Evolutionary conservation across 805 yeast genomes (phyloP).

Genomic region (Zygosaccharomyces pseudorouxii): DNA sequence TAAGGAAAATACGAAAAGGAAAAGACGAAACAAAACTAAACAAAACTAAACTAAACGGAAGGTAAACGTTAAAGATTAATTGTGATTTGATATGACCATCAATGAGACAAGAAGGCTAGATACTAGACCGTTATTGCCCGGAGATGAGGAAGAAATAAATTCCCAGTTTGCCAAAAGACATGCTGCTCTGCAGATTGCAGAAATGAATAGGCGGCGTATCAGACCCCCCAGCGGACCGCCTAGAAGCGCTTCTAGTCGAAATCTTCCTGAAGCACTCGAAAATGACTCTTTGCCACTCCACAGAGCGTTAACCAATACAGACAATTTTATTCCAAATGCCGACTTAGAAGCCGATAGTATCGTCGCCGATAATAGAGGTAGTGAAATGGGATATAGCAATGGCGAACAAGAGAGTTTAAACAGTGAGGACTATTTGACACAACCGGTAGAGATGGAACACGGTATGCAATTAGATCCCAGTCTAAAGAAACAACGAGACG

Average conservation of each 20-base stretch:
- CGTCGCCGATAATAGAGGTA: neutral
- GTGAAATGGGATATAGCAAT: neutral
- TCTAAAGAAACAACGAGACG: conserved; percentile 33
- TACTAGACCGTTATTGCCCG: conserved; percentile 30
- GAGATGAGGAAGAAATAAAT: conserved; percentile 26
- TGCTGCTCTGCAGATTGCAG: conserved; percentile 2
- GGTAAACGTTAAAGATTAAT: neutral
- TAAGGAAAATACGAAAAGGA: neutral
- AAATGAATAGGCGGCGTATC: neutral
- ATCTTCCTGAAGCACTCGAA: conserved; percentile 15
- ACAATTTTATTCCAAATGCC: conserved; percentile 27
- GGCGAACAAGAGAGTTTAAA: conserved; percentile 1
- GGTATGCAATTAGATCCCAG: conserved; percentile 22
- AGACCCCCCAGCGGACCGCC: conserved; percentile 1
- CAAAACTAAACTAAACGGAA: neutral
- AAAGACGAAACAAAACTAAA: neutral
- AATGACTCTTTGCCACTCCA: conserved; percentile 16
- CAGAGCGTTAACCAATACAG: conserved; percentile 33
- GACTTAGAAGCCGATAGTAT: neutral
- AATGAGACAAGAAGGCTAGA: conserved; percentile 3
- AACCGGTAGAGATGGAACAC: conserved; percentile 5
- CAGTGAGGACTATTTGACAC: conserved; percentile 1
- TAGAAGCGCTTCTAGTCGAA: conserved; percentile 26
- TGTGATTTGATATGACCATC: neutral
- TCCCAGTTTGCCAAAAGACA: conserved; percentile 12